These are phyloP conservation scores for Paraphaeosphaeria minitans DNA, from an alignment of 2,329 filamentous ascomycete species.

Conservation along the genomic window DNA sequence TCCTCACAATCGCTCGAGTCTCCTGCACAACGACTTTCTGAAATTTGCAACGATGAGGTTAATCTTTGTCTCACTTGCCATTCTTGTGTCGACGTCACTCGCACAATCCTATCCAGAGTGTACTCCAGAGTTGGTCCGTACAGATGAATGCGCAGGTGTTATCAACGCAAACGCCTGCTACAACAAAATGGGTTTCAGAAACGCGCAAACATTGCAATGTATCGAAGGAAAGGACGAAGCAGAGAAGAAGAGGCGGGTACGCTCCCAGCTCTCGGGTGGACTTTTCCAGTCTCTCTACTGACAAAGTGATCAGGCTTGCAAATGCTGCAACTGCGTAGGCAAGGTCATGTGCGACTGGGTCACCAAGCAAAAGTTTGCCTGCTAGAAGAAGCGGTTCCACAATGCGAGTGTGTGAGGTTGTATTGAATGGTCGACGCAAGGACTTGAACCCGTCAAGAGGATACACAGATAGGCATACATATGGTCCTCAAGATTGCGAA, in stretches of 20 bases:
- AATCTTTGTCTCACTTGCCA: conserved; percentile 13
- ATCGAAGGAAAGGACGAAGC: conserved; percentile 32
- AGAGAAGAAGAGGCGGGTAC: conserved; percentile 31
- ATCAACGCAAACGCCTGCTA: conserved; percentile 42
- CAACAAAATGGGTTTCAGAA: conserved; percentile 33
- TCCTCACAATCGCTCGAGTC: background rate
- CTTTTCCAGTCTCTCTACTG: background rate
- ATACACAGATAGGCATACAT: background rate
- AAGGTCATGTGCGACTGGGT: conserved; percentile 37
- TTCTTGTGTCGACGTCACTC: conserved; percentile 18
- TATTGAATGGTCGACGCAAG: background rate
- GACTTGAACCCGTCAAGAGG: background rate
- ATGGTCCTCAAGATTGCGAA: background rate
- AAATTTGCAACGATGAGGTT: conserved; percentile 20
- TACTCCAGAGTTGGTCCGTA: conserved; percentile 29
- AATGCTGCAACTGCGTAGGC: conserved; percentile 40
- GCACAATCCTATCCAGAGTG: conserved; percentile 29
- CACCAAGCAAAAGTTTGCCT: conserved; percentile 23
- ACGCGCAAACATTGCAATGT: conserved; percentile 29
- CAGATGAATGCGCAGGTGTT: conserved; percentile 36
- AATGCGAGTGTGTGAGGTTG: background rate
- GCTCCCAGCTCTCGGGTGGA: background rate
- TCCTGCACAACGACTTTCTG: background rate
- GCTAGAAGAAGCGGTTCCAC: background rate
- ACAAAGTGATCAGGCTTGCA: conserved; percentile 28